phyloP scores from a whole-genome alignment of 495 filamentous ascomycete genomes.

The Polyplosphaeria fusca region DNA sequence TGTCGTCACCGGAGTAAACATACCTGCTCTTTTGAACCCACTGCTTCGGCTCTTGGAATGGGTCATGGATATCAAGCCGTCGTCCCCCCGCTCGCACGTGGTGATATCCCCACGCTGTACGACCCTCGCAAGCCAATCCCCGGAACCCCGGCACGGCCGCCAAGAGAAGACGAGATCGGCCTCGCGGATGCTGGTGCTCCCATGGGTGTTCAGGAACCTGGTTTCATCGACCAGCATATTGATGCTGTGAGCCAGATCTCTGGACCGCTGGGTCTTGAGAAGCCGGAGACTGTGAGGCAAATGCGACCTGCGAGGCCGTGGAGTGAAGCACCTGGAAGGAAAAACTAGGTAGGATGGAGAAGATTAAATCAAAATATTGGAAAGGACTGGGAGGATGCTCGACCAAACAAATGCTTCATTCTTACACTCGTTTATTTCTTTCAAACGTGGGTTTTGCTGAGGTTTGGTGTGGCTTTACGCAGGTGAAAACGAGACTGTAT shows the following conservation, averaged over 20 bases:
- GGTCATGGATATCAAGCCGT: conserved; percentile 21
- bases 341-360: too few relatives aligned
- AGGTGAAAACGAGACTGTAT: too few relatives aligned
- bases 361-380: too few relatives aligned
- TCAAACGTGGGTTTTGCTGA: too few relatives aligned
- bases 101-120: conserved; percentile 16
- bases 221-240: neutral
- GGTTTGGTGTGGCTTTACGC: too few relatives aligned
- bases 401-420: too few relatives aligned
- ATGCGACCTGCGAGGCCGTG: conserved; percentile 21
- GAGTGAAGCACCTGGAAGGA: conserved; percentile 19
- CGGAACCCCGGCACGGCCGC: neutral
- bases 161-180: conserved; percentile 12
- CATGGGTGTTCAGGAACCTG: conserved; percentile 7
- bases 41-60: conserved; percentile 25
- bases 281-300: conserved; percentile 8
- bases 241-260: conserved; percentile 6
- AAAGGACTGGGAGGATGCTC: too few relatives aligned
- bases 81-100: neutral
- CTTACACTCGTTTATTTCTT: too few relatives aligned
- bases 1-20: conserved; percentile 1
- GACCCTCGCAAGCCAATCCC: conserved; percentile 16
- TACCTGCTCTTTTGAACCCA: conserved; percentile 22
- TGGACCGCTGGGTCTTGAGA: conserved; percentile 21
- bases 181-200: conserved; percentile 2